Conservation (phyloP, 2,329 filamentous ascomycete species). For the Exophiala sideris region DNA sequence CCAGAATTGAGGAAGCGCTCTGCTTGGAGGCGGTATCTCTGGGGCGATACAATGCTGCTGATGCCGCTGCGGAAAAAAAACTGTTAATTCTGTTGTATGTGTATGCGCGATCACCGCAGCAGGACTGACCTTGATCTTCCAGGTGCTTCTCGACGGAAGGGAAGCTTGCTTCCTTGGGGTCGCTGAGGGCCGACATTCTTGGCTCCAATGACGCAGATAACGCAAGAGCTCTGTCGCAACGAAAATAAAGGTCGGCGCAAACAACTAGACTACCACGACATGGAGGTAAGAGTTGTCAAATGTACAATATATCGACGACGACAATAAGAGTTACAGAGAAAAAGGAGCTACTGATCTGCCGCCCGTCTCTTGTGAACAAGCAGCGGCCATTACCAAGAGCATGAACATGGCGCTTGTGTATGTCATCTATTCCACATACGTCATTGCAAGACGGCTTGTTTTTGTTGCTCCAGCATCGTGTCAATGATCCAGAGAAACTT, state of each 20-base stretch:
- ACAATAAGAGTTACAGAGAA: background rate
- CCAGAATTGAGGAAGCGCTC: constrained; percentile 39
- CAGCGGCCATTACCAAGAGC: constrained; percentile 16
- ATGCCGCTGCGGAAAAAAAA: constrained; percentile 47
- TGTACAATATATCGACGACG: background rate
- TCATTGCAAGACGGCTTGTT: constrained; percentile 10
- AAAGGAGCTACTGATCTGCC: background rate
- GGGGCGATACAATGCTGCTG: constrained; percentile 58
- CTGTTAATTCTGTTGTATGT: constrained; percentile 10
- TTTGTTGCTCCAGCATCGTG: background rate
- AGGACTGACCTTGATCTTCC: constrained; percentile 36
- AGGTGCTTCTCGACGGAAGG: constrained; percentile 30
- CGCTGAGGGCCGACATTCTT: constrained; percentile 22
- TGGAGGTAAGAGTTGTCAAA: background rate
- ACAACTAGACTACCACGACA: background rate
- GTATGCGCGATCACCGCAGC: background rate
- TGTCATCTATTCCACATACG: constrained; percentile 23
- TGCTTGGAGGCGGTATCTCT: constrained; percentile 25
- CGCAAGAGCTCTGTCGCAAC: background rate
- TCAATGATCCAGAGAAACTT: background rate
- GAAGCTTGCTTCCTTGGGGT: constrained; percentile 10
- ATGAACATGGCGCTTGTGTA: constrained; percentile 12
- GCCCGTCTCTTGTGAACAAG: background rate
- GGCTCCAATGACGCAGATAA: constrained; percentile 13
- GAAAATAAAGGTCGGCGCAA: background rate